Base-by-base conservation (phyloP, 108 stramenopile species). In the Skeletonema grethae region DNA sequence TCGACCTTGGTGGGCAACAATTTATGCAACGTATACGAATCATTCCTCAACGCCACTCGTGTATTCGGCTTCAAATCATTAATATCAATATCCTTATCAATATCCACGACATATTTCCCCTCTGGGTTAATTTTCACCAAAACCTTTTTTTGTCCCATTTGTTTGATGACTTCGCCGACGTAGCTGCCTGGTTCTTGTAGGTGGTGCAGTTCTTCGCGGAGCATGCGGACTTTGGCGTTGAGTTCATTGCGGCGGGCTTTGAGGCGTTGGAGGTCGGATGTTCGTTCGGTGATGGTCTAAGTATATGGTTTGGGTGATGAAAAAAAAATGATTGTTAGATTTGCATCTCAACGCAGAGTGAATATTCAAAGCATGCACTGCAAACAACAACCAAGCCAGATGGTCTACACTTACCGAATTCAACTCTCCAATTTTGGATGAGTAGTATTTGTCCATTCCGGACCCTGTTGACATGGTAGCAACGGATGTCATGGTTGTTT, bases 1-100 rank as follows among this genome's bases (percentile, higher is more conserved):
- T 99, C 99, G 53, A 99, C 97, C 90, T 99, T 99, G 67, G 98
- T 98, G 15, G 99, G 99, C 15, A 99, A 67, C 53, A 99, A 98
- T 73, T 99, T 99, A 88, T 99, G 99, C 24, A 99, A 82, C 15
- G 90, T 94, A 79, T 99, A 99, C 29, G 97, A 97, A 84, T 99
- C 99, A 73, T 98, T 98, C 60, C 98, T 89, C 16, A 99, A 85
- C 0, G 99, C 99, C 16, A 99, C 98, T 25, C 99, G 93, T 2
- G 98, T 99, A 79, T 98, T 99, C 67, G 99, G 97, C 35, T 94
- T 96, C 63, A 97, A 84, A 61, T 97, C 94, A 56, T 97, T 95
- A 63, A 99, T 95, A 67, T 99, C 97, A 60, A 99, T 96, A 63
- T 96, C 97, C 67, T 96, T 95, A 57, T 98, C 95, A 13, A 99